Percentiles rank a stretch among this genome's conserved stretches.
Evolutionary conservation across 805 yeast genomes (phyloP).

Genomic region (Cyberlindnera galapagoensis): DNA sequence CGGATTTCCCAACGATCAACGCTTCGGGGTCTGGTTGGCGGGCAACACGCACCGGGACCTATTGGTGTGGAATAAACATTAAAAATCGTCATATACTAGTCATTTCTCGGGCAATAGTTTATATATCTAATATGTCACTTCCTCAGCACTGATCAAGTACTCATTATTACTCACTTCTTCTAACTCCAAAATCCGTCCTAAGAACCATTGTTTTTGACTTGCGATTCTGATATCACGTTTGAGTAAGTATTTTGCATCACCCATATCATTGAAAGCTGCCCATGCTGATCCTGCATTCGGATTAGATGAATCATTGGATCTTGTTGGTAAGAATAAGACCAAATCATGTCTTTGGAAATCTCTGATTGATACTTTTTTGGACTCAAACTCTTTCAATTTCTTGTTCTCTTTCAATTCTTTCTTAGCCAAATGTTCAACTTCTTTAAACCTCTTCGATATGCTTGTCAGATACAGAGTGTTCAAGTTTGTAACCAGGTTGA

Average conservation of each 20-base stretch:
- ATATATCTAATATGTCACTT: too few relatives aligned
- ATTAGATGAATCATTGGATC: slow-evolving; percentile 8
- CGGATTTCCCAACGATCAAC: too few relatives aligned
- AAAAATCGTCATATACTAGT: too few relatives aligned
- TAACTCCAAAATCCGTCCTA: slow-evolving; percentile 60
- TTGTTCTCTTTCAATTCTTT: slow-evolving; percentile 71
- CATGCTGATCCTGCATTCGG: slow-evolving; percentile 35
- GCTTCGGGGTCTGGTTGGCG: too few relatives aligned
- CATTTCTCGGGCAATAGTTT: too few relatives aligned
- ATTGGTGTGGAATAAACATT: too few relatives aligned
- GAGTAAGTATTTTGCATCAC: slow-evolving; percentile 78
- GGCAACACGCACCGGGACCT: too few relatives aligned
- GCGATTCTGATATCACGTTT: slow-evolving; percentile 23
- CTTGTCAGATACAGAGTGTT: slow-evolving; percentile 30
- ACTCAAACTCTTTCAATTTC: slow-evolving; percentile 38
- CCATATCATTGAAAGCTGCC: slow-evolving; percentile 89
- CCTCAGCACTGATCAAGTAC: slow-evolving; percentile 19
- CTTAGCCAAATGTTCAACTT: slow-evolving; percentile 86
- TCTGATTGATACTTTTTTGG: slow-evolving; percentile 55
- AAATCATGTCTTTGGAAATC: slow-evolving; percentile 69
- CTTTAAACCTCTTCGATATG: slow-evolving; percentile 72
- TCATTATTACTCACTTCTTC: slow-evolving; percentile 26
- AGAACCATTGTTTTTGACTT: slow-evolving; percentile 69
- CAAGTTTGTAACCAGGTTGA: slow-evolving; percentile 21
- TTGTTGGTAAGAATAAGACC: slow-evolving; percentile 79